Conservation (phyloP, 345 rosid genomes). For the Viola odorata region DNA sequence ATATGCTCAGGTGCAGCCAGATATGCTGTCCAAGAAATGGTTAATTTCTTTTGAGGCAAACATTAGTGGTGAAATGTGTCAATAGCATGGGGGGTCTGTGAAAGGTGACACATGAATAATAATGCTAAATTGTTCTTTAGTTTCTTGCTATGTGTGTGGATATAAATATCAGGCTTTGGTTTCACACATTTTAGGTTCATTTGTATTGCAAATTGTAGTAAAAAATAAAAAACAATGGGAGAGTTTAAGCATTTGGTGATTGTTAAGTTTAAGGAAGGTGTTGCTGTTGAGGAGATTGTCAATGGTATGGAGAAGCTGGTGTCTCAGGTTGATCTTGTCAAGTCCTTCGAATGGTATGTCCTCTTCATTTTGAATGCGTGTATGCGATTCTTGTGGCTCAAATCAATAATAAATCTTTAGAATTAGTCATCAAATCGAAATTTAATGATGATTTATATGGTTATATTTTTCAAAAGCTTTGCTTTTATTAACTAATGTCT, state of each 20-base stretch:
- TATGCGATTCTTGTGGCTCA: not conserved
- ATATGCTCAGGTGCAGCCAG: slow-evolving; percentile 19
- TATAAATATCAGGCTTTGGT: slow-evolving; percentile 16
- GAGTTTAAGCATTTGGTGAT: slow-evolving; percentile 82
- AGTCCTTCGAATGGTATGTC: slow-evolving; percentile 76
- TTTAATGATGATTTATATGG: no score
- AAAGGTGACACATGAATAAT: slow-evolving; percentile 32
- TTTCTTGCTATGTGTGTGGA: not conserved
- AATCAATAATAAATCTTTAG: no score
- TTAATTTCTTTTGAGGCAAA: not conserved
- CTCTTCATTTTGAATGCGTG: not conserved
- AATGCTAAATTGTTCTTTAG: no score
- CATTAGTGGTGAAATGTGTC: slow-evolving; percentile 19
- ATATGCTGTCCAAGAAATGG: slow-evolving; percentile 27
- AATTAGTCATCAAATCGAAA: not conserved
- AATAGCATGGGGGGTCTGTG: slow-evolving; percentile 21
- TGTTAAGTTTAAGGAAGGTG: slow-evolving; percentile 80
- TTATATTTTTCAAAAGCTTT: no score
- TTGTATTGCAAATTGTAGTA: not conserved
- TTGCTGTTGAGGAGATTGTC: slow-evolving; percentile 53
- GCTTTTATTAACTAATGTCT: no score
- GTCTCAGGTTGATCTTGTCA: slow-evolving; percentile 64
- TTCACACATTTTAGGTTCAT: not conserved
- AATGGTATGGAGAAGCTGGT: slow-evolving; percentile 84
- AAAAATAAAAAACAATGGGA: slow-evolving; percentile 25